Conservation (phyloP, 495 filamentous ascomycete genomes). For the Bathelium albidoporum region DNA sequence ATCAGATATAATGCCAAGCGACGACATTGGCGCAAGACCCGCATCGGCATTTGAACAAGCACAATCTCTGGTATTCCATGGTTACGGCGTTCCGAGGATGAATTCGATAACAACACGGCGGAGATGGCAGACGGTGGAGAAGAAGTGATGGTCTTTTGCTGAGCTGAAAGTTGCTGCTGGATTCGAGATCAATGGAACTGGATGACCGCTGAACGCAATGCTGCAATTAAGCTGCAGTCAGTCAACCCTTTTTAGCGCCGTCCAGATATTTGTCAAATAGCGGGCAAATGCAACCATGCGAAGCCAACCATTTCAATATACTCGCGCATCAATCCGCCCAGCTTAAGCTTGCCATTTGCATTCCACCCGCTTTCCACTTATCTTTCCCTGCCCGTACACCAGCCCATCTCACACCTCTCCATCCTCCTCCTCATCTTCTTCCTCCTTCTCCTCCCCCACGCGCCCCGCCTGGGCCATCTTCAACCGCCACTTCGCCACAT, state of each 20-base stretch:
- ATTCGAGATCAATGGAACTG: too few relatives aligned
- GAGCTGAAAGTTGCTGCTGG: background rate
- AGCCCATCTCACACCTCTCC: background rate
- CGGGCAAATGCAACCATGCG: background rate
- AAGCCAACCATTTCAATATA: too few relatives aligned
- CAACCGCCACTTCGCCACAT: slow-evolving; percentile 8
- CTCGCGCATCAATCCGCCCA: too few relatives aligned
- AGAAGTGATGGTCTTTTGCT: background rate
- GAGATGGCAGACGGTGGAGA: background rate
- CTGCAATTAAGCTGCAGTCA: too few relatives aligned
- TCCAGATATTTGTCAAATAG: background rate
- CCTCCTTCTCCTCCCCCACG: background rate
- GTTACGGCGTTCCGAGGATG: background rate
- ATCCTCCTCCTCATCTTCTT: background rate
- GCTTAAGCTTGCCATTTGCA: too few relatives aligned
- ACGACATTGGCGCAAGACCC: slow-evolving; percentile 99
- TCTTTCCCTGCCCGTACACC: background rate
- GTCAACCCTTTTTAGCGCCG: too few relatives aligned
- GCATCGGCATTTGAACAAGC: slow-evolving; percentile 80
- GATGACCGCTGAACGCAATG: too few relatives aligned
- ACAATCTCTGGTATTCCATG: slow-evolving; percentile 15
- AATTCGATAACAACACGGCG: background rate
- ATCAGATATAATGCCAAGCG: slow-evolving; percentile 98
- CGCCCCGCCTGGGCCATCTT: background rate
- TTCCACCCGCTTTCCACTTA: background rate